A percentile compares a stretch with the other conserved stretches of the same genome.
Conservation (phyloP, 2,329 filamentous ascomycete genomes). For the Xylaria sp. region DNA sequence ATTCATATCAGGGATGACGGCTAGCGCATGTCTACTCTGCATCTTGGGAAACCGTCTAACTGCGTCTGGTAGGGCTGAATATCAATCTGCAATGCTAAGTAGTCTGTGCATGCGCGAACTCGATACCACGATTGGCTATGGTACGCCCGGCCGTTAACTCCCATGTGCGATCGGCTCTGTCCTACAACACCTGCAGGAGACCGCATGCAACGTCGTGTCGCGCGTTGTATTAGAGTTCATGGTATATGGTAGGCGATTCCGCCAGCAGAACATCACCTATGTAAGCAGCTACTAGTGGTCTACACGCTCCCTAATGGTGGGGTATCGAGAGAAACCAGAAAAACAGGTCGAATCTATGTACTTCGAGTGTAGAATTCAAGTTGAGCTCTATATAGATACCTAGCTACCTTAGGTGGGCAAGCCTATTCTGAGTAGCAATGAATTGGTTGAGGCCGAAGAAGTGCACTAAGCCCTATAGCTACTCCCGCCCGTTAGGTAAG, state of each 20-base stretch:
- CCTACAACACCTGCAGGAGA: constrained; percentile 27
- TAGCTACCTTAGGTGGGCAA: background rate
- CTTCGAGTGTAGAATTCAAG: no score
- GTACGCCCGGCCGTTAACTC: constrained; percentile 30
- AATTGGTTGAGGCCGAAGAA: no score
- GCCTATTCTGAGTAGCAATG: no score
- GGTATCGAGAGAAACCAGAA: no score
- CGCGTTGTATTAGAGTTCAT: background rate
- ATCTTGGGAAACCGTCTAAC: constrained; percentile 13
- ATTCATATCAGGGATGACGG: background rate
- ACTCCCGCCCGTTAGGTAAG: no score
- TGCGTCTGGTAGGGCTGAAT: constrained; percentile 37
- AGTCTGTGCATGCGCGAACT: constrained; percentile 15
- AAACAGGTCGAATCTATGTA: no score
- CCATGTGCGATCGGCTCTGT: constrained; percentile 30
- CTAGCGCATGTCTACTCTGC: background rate
- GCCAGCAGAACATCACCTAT: background rate
- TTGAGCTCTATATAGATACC: background rate
- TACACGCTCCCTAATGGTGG: no score
- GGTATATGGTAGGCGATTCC: background rate
- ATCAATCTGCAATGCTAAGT: constrained; percentile 1
- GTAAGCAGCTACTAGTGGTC: background rate
- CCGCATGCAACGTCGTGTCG: background rate
- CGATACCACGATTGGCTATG: constrained; percentile 35
- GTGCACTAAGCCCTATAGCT: no score